Base-by-base conservation (phyloP, 768 basidiomycete species). In the Lactarius trivialis region DNA sequence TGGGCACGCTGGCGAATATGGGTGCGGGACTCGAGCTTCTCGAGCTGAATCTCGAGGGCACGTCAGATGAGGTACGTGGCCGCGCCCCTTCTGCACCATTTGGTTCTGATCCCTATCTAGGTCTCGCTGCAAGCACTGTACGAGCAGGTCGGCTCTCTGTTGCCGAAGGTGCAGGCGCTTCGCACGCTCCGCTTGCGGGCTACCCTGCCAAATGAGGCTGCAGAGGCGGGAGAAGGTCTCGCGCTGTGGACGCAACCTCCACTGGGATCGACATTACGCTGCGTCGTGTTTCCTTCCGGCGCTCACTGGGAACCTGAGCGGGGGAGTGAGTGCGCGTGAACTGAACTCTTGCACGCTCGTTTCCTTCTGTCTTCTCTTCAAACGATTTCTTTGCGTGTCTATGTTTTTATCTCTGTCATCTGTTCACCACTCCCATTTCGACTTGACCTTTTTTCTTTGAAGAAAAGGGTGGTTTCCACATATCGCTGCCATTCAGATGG, bases 141-240 rank as follows among this genome's bases (percentile, higher is more conserved):
- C 58, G 71, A 69, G 57, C 72, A 73, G 14, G 59, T 74, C 28
- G 53, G 64, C 6, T 49, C 63, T 39, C 51, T 72, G 32, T 64
- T 75, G 4, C 64, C 71, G 3, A 68, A 70, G n/a, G 70, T 70
- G 51, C 68, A 58, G n/a, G 68, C 68, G 5, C 69, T 75, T n/a
- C 70, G 50, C 34, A 68, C 68, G 0, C 68, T 75, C 36, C 68
- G 68, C 19, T 56, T 75, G 52, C 26, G 74, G 72, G 59, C 78
- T 77, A 8, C 73, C 71, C 55, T 77, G 65, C 60, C 78, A 71
- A 11, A 77, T 68, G 71, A 77, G 61, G 24, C 75, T 58, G 36
- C 30, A 1, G 32, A 78, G 75, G 68, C 77, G 75, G 68, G 75
- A 70, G 53, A 60, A 45, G 49, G 55, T 33, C 61, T 67, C 30